Base-by-base conservation (phyloP, 257 asterid species). In the Fraxinus anomala region DNA sequence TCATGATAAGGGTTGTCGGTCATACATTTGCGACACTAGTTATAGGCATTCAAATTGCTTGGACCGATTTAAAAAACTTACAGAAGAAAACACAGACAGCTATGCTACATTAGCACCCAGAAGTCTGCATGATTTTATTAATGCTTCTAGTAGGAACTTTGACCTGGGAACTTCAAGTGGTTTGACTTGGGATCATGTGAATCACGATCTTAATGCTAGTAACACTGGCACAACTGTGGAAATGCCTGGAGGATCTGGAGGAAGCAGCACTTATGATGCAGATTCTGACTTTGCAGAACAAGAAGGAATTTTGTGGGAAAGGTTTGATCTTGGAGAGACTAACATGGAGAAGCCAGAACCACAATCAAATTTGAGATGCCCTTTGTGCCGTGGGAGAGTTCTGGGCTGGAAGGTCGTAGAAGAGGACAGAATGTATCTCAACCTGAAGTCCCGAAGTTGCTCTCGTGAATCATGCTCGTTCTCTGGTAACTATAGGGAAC, bases 1-100 rank as follows among this genome's bases (percentile, higher is more conserved):
- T 73, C 88, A 95, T 76, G 93, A 89, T 63, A 91, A 90, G 80
- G 97, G 99, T 56, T 95, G 99, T 73, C 94, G 89, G 39, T 89
- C 98, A 7, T 95, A 90, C 85, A 87, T 95, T 73, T 95, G 99
- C 80, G 97, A 93, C 82, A 95, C 99, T 71, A 94, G 99, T 79
- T 94, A 91, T 78, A 84, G 97, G 74, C 97, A 91, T 78, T 94
- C 97, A 33, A 92, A 94, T 73, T 94, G 99, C 84, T 85, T 94
- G 83, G 99, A 94, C 42, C 96, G 97, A 10, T 92, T 81, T 83
- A 94, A 85, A 87, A 92, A 86, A 82, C 93, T 92, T 71, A 85
- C 81, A 77, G 90, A 84, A 73, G 92, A 92, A 76, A 88, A 78
- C 66, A 36, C 80, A 34, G 88, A 85, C 79, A 40, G 31, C 74